Evolutionary conservation across 768 basidiomycete species (phyloP).

Genomic region (Tylopilus plumbeoviolaceoides): DNA sequence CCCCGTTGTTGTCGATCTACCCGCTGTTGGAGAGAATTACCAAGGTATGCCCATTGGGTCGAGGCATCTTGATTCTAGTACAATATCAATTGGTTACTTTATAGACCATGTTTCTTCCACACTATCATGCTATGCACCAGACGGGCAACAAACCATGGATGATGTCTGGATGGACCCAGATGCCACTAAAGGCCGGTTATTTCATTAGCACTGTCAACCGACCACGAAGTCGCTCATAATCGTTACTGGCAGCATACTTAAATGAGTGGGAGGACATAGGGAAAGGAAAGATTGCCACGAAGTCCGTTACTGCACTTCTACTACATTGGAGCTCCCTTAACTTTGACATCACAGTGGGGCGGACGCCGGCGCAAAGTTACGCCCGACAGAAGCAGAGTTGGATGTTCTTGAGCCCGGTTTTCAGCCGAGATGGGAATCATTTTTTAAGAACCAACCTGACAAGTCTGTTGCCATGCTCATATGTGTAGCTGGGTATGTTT

Average conservation of each 20-base stretch:
- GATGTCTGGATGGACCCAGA: constrained; percentile 37
- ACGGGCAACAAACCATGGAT: constrained; percentile 48
- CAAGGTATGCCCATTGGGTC: neutral
- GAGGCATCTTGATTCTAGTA: no score
- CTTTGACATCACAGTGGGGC: neutral
- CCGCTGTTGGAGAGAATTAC: constrained; percentile 6
- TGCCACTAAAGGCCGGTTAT: constrained; percentile 18
- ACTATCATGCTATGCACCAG: constrained; percentile 35
- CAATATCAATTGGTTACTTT: neutral
- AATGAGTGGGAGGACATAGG: no score
- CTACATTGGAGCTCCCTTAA: neutral
- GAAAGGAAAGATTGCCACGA: neutral
- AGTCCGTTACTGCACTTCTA: neutral
- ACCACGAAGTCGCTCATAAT: no score
- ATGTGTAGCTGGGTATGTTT: constrained; percentile 38
- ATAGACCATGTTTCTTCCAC: constrained; percentile 28
- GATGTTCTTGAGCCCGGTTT: neutral
- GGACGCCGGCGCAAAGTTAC: constrained; percentile 51
- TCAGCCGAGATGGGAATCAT: constrained; percentile 44
- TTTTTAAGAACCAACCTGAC: constrained; percentile 48
- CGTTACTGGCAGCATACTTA: neutral
- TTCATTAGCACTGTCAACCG: no score
- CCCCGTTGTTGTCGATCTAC: neutral
- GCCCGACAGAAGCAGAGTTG: constrained; percentile 48
- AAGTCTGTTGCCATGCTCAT: constrained; percentile 50